Evolutionary conservation across 164 flowering plant genomes (phyloP).

Genomic region (Malania oleifera): DNA sequence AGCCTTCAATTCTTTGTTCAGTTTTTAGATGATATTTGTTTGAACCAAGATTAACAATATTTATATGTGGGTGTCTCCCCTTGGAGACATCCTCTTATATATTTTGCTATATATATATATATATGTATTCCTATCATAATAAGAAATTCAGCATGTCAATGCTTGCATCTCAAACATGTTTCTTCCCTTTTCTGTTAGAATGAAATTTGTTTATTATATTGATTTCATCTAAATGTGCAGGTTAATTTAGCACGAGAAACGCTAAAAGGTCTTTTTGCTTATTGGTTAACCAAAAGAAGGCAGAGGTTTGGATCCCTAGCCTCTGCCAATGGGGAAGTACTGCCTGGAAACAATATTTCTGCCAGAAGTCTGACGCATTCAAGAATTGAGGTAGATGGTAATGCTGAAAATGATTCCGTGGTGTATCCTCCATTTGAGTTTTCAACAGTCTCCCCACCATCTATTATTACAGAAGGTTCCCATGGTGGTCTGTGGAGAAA

Average conservation of each 20-base stretch:
- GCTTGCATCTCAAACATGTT: too few relatives aligned
- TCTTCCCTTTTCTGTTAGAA: neutral
- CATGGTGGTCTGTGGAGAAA: slow-evolving; percentile 98
- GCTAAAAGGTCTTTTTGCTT: slow-evolving; percentile 79
- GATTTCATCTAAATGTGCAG: slow-evolving; percentile 33
- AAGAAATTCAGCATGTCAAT: too few relatives aligned
- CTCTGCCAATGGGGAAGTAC: slow-evolving; percentile 66
- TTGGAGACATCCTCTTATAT: too few relatives aligned
- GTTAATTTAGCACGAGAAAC: slow-evolving; percentile 95
- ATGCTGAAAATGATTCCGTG: slow-evolving; percentile 57
- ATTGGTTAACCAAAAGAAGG: slow-evolving; percentile 76
- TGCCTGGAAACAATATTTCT: slow-evolving; percentile 53
- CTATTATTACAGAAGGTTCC: slow-evolving; percentile 95
- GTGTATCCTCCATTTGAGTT: slow-evolving; percentile 92
- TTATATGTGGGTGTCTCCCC: too few relatives aligned
- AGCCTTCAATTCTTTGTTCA: too few relatives aligned
- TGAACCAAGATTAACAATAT: too few relatives aligned
- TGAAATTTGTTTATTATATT: neutral
- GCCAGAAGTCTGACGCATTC: slow-evolving; percentile 53
- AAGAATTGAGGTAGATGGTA: slow-evolving; percentile 69
- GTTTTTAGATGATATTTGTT: too few relatives aligned
- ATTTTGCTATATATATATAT: too few relatives aligned
- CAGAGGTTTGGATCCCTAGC: slow-evolving; percentile 61
- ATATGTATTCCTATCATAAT: too few relatives aligned
- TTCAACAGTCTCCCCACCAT: slow-evolving; percentile 76